A percentile compares a stretch with the other conserved stretches of the same genome.
Evolutionary conservation across 768 basidiomycete species (phyloP).

Genomic region (Naganishia onofrii): DNA sequence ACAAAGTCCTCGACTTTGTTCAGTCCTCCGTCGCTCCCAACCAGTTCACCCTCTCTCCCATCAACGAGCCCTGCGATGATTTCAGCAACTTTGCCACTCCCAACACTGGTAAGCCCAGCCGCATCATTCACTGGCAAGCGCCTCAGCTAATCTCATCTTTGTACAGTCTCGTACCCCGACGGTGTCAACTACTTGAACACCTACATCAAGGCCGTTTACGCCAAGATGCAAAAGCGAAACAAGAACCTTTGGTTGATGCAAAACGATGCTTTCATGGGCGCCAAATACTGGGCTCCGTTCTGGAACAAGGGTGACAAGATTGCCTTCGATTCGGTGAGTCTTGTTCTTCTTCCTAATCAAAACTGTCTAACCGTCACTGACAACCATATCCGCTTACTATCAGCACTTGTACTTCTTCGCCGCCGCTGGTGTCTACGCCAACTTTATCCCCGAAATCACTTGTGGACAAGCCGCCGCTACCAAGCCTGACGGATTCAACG

Average conservation of each 20-base stretch:
- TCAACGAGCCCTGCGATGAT: slow-evolving; percentile 15
- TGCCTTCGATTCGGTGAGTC: slow-evolving; percentile 8
- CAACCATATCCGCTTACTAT: not conserved
- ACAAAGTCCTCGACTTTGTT: slow-evolving; percentile 18
- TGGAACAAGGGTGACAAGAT: slow-evolving; percentile 16
- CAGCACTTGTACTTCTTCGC: slow-evolving; percentile 13
- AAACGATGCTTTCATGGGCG: slow-evolving; percentile 2
- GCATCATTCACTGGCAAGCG: not conserved
- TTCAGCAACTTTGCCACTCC: slow-evolving; percentile 10
- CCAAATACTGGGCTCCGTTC: slow-evolving; percentile 24
- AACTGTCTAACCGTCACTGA: no score
- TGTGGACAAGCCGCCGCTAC: slow-evolving; percentile 18
- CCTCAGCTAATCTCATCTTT: not conserved
- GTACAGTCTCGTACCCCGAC: slow-evolving; percentile 14
- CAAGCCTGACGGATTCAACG: slow-evolving; percentile 2
- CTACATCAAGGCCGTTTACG: slow-evolving; percentile 20
- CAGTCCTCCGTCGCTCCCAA: not conserved
- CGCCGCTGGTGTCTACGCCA: slow-evolving; percentile 15
- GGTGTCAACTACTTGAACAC: slow-evolving; percentile 27
- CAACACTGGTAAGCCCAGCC: not conserved
- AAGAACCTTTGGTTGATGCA: not conserved
- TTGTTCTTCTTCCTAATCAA: no score
- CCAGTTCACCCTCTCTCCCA: slow-evolving; percentile 16
- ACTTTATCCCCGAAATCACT: slow-evolving; percentile 1
- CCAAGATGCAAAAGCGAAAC: not conserved